These are phyloP conservation scores for Leccinellum rugosiceps DNA, from an alignment of 768 basidiomycete genomes.

Conservation along the genomic window DNA sequence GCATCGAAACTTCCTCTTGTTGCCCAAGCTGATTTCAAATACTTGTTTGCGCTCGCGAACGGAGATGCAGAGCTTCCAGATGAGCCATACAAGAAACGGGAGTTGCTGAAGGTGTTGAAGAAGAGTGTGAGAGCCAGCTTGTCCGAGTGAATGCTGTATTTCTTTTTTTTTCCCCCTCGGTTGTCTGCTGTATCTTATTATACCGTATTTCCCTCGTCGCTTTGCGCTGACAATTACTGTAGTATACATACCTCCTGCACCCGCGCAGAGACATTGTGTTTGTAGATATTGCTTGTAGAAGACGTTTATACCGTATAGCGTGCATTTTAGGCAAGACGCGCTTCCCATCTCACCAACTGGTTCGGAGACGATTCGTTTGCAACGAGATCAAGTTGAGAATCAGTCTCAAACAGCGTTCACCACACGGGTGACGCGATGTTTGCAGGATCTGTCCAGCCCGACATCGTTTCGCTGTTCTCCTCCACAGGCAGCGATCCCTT, in stretches of 20 bases:
- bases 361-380: constrained; percentile 14
- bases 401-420: constrained; percentile 8
- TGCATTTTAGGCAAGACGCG: constrained; percentile 3
- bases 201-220: neutral
- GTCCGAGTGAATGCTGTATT: constrained; percentile 11
- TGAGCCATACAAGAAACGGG: constrained; percentile 49
- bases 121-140: constrained; percentile 32
- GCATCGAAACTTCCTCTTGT: constrained; percentile 67
- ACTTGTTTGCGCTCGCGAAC: constrained; percentile 60
- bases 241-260: constrained; percentile 3
- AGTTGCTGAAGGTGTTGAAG: constrained; percentile 56
- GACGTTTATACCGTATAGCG: neutral
- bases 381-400: constrained; percentile 18
- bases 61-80: constrained; percentile 52
- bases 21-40: constrained; percentile 88
- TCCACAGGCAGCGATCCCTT: constrained; percentile 66
- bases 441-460: constrained; percentile 54
- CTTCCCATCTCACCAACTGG: neutral
- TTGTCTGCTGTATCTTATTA: constrained; percentile 17
- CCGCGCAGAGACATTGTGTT: constrained; percentile 1
- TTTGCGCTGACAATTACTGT: neutral
- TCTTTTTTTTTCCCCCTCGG: neutral
- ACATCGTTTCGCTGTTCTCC: constrained; percentile 70
- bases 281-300: neutral
- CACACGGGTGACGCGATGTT: constrained; percentile 42